These are phyloP conservation scores for Trypanosoma caninum DNA, from an alignment of 208 protist genomes.

Conservation along the genomic window DNA sequence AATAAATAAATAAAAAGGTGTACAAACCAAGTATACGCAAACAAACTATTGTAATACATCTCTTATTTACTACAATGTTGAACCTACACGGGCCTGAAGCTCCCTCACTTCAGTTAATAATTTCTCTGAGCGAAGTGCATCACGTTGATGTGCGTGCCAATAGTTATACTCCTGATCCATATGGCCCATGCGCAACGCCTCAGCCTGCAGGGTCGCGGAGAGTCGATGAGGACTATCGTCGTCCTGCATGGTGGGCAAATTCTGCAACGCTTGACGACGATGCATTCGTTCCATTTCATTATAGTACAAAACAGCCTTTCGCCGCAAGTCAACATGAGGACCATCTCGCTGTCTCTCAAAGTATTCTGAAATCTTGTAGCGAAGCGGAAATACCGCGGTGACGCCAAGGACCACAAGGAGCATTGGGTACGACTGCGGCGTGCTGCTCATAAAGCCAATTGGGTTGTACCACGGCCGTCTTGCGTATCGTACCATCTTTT, in stretches of 20 bases:
- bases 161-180: conserved; percentile 83
- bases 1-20: too few species aligned
- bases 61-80: neutral
- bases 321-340: conserved; percentile 67
- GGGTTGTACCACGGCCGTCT: conserved; percentile 84
- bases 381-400: conserved; percentile 50
- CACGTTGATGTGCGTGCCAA: conserved; percentile 81
- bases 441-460: conserved; percentile 77
- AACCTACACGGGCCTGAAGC: conserved; percentile 41
- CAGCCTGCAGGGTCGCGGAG: conserved; percentile 36
- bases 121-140: conserved; percentile 83
- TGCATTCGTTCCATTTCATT: conserved; percentile 87
- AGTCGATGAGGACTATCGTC: conserved; percentile 63
- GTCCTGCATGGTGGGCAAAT: conserved; percentile 64
- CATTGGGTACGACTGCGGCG: conserved; percentile 54
- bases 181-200: conserved; percentile 53
- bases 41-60: too few species aligned
- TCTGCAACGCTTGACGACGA: conserved; percentile 76
- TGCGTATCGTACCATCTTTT: conserved; percentile 79
- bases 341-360: conserved; percentile 80
- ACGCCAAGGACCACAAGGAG: conserved; percentile 38
- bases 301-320: conserved; percentile 83
- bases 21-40: too few species aligned
- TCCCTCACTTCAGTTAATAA: conserved; percentile 76
- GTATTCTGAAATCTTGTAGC: conserved; percentile 83